Base-by-base conservation (phyloP, 768 basidiomycete genomes). In the Daedaleopsis sinensis region DNA sequence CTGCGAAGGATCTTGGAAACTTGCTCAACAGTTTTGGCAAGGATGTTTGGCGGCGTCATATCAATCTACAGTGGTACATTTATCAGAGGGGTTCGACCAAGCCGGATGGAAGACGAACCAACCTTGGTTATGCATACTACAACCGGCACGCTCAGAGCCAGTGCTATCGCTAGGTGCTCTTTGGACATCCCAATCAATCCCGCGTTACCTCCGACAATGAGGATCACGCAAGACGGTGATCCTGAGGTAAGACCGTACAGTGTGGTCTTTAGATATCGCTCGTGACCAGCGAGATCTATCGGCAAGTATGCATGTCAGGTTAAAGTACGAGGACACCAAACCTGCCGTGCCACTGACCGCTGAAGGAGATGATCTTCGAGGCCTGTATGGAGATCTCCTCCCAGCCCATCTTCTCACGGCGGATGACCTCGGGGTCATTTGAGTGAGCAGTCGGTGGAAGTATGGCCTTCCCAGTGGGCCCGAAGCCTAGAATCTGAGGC, bases 181-280 rank as follows among this genome's bases (percentile, higher is more conserved):
- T 98, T 94, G 37, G 90, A 93, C 93, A 94, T 94, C 54, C 93
- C 85, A 64, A 94, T 93, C 44, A 94, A 73, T 9, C 93, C 93
- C 1, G 97, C 96, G 72, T 99, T 98, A 9, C 88, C 95, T 21
- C 96, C 97, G 12, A 98, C 92, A 78, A 96, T 96, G 49, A 99
- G 79, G 57, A 97, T 87, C 13, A 93, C 90, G 71, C 91, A 96
- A 59, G 87, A 96, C 57, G 96, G 95, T 0, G 94, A 90, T 32
- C 94, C 94, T 5, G 95, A 96, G 0, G 96, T 97, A 52, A 99
- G 76, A 0, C 97, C 96, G 67, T 96, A 98, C 52, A 98, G 76
- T 5, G 96, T 98, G 0, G 96, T 98, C 78, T 93, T 92, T 51
- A 93, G 74, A 74, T 91, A 97, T 75, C 89, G 82, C 76, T 98